phyloP scores from a whole-genome alignment of 805 yeast species.

The Scheffersomyces ergatensis region DNA sequence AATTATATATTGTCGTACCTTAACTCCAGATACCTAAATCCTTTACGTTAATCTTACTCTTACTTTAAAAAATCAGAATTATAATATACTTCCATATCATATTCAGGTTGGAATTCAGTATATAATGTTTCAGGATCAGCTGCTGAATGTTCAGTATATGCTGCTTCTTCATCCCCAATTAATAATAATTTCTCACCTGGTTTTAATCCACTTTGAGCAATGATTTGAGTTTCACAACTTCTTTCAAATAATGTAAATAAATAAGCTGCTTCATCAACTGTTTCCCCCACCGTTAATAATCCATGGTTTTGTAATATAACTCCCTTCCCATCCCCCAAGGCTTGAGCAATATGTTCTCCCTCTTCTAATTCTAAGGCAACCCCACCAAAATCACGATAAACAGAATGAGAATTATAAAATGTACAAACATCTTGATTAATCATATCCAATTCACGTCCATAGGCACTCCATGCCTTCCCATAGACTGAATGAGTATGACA shows the following conservation, averaged over 20 bases:
- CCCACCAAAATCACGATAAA: conserved; percentile 72
- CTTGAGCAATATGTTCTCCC: conserved; percentile 27
- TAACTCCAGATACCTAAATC: too few relatives aligned
- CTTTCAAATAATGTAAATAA: conserved; percentile 29
- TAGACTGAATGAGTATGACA: conserved; percentile 40
- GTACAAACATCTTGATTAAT: conserved; percentile 74
- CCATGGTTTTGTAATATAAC: conserved; percentile 34
- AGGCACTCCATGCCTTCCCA: conserved; percentile 38
- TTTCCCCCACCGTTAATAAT: conserved; percentile 30
- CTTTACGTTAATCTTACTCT: too few relatives aligned
- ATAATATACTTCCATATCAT: conserved; percentile 29
- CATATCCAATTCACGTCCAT: conserved; percentile 59
- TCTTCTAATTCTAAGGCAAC: conserved; percentile 50
- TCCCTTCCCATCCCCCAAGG: conserved; percentile 29
- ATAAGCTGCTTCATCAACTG: conserved; percentile 38
- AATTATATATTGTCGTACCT: too few relatives aligned
- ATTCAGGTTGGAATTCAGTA: conserved; percentile 72
- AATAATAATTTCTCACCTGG: conserved; percentile 39
- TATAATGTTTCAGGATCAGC: conserved; percentile 69
- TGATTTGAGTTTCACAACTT: conserved; percentile 27
- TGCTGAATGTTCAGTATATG: conserved; percentile 56
- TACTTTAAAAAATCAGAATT: conserved; percentile 6
- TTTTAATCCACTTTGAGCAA: conserved; percentile 40
- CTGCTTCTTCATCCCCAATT: conserved; percentile 63
- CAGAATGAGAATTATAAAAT: conserved; percentile 64